Percentiles rank a stretch among this genome's conserved stretches.
Evolutionary conservation across 441 rosid species (phyloP).

Genomic region (Brassica hybrid): DNA sequence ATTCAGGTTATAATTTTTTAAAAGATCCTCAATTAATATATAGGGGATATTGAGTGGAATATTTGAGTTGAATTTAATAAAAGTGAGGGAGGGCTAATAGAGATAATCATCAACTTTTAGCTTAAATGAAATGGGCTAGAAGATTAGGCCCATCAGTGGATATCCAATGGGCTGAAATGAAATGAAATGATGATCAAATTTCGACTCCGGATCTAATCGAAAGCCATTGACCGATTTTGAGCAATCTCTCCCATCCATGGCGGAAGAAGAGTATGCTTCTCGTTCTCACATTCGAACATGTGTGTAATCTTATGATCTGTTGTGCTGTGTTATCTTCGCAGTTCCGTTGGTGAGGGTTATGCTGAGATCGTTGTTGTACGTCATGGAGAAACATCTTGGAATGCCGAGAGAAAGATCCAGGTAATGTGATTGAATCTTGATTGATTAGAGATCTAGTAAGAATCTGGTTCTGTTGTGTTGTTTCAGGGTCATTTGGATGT

Average conservation of each 20-base stretch:
- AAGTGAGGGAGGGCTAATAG: too few species aligned
- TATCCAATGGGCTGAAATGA: background rate
- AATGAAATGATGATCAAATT: background rate
- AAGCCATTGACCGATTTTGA: background rate
- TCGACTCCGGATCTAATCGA: background rate
- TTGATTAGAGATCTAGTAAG: background rate
- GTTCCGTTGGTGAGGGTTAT: slow-evolving; percentile 44
- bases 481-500: slow-evolving; percentile 68
- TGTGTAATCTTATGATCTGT: background rate
- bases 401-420: slow-evolving; percentile 61
- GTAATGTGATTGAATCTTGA: slow-evolving; percentile 26
- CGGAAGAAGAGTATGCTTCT: slow-evolving; percentile 3
- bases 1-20: too few species aligned
- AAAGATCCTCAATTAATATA: too few species aligned
- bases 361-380: slow-evolving; percentile 67
- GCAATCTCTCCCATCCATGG: slow-evolving; percentile 8
- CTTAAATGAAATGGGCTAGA: background rate
- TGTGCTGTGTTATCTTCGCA: slow-evolving; percentile 27
- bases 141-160: background rate
- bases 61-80: too few species aligned
- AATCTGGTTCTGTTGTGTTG: slow-evolving; percentile 8
- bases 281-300: background rate
- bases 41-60: too few species aligned
- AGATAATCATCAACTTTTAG: too few species aligned
- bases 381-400: slow-evolving; percentile 76